Evolutionary conservation across 345 rosid genomes (phyloP), one percentile per base, ranked within the genome.

Genomic region (Raphanus sativus): DNA sequence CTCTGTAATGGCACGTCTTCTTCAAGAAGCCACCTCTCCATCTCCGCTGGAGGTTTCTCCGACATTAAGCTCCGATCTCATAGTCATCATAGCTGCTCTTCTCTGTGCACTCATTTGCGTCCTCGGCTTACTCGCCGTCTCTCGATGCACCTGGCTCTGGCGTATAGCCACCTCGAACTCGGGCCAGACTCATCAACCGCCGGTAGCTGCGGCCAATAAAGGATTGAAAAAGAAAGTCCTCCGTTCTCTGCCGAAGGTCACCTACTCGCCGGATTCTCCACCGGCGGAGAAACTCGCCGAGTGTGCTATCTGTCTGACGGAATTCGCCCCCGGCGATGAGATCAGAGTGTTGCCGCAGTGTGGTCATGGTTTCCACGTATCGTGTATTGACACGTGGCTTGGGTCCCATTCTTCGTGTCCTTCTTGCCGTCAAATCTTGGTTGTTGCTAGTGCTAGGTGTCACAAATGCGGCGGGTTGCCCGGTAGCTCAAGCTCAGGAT

Each of bases 391-490:
- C 86, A 87, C 86, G 69, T 95, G 99, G 99, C 88, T 95, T 0
- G 94, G 88, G 10, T 87, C 97, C 15, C 98, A 88, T 83, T 95
- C 98, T 5, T 89, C 99, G 1, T 95, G 99, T 76, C 99, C 98
- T 15, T 95, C 96, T 0, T 91, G 97, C 87, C 97, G 97, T 65
- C 92, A 88, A 80, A 84, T 89, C 17, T 74, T 89, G 66, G 89
- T 78, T 24, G 91, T 88, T 13, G 65, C 87, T 16, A 75, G 94
- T 13, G 65, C 87, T 16, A 75, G 94, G 70, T 88, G 94, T 75
- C 89, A 87, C 16, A 88, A 89, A 84, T 91, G 94, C n/a, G 94
- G 94, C 0, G 93, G 93, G 0, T 54, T 89, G 30, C 90, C 96
- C 9, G 80, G 78, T 21, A 73, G 85, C 17, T 75, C 80, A 2